These are phyloP conservation scores for Talaromyces verruculosus DNA, from an alignment of 2,329 filamentous ascomycete species.

Conservation along the genomic window DNA sequence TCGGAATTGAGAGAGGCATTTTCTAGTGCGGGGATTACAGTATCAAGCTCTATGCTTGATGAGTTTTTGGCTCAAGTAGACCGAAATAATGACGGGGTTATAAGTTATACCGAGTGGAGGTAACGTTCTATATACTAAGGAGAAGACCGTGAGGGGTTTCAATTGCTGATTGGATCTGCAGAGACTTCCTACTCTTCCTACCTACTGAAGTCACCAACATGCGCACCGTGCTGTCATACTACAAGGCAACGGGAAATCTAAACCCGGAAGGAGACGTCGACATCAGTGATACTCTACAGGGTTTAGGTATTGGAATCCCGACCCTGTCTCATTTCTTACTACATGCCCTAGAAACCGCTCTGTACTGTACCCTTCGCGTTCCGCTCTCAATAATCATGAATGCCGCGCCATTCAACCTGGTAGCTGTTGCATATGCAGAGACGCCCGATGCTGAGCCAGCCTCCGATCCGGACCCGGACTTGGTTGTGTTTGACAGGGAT, in stretches of 20 bases:
- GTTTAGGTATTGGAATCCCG: conserved; percentile 72
- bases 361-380: conserved; percentile 39
- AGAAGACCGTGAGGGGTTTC: too few relatives aligned
- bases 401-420: conserved; percentile 34
- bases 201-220: conserved; percentile 65
- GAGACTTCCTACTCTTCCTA: conserved; percentile 92
- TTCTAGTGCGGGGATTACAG: conserved; percentile 70
- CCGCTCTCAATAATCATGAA: conserved; percentile 33
- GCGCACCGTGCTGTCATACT: conserved; percentile 83
- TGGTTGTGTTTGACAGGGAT: conserved; percentile 32
- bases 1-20: conserved; percentile 80
- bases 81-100: conserved; percentile 78
- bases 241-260: conserved; percentile 82
- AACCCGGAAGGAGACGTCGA: conserved; percentile 92
- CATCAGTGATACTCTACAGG: conserved; percentile 86
- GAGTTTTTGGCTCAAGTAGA: conserved; percentile 90
- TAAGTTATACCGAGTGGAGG: conserved; percentile 96
- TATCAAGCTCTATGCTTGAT: conserved; percentile 74
- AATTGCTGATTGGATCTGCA: conserved; percentile 37
- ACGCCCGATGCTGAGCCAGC: conserved; percentile 29
- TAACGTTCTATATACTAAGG: conserved; percentile 49
- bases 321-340: conserved; percentile 40
- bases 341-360: conserved; percentile 35
- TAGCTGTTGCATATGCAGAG: conserved; percentile 33
- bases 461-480: conserved; percentile 33